phyloP scores from a whole-genome alignment of 2,329 filamentous ascomycete species.

The Bipolaris bicolor region DNA sequence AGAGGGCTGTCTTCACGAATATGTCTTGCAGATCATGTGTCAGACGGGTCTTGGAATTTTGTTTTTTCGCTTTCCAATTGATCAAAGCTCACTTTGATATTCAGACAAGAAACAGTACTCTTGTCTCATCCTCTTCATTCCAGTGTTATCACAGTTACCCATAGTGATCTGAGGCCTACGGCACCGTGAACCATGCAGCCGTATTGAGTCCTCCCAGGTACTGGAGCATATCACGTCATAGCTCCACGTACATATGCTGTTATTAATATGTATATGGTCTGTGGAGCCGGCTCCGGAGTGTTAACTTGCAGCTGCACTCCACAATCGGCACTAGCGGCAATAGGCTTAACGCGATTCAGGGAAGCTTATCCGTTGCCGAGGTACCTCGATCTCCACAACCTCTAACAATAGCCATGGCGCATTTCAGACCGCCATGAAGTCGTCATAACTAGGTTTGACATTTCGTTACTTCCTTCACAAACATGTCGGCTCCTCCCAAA shows the following conservation, averaged over 20 bases:
- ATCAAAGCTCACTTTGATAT: background rate
- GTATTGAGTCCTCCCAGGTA: no score
- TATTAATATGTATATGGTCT: background rate
- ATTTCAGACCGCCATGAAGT: conserved; percentile 27
- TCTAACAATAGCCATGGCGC: conserved; percentile 19
- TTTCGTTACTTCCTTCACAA: background rate
- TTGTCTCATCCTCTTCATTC: background rate
- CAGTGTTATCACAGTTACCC: background rate
- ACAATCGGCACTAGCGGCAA: background rate
- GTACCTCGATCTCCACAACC: conserved; percentile 23
- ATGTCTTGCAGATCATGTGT: background rate
- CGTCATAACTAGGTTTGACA: conserved; percentile 7
- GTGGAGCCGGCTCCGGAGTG: background rate
- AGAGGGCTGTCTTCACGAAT: background rate
- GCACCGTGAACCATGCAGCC: no score
- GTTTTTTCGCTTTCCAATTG: background rate
- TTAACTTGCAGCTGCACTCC: background rate
- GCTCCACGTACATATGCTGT: no score
- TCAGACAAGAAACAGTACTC: background rate
- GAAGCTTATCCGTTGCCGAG: conserved; percentile 31
- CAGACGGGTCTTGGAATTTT: background rate
- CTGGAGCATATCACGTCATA: no score
- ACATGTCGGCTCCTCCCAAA: conserved; percentile 17
- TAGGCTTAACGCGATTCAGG: background rate
- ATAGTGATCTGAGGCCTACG: no score